phyloP scores from a whole-genome alignment of 768 basidiomycete genomes.

The Xanthoconium purpureum region DNA sequence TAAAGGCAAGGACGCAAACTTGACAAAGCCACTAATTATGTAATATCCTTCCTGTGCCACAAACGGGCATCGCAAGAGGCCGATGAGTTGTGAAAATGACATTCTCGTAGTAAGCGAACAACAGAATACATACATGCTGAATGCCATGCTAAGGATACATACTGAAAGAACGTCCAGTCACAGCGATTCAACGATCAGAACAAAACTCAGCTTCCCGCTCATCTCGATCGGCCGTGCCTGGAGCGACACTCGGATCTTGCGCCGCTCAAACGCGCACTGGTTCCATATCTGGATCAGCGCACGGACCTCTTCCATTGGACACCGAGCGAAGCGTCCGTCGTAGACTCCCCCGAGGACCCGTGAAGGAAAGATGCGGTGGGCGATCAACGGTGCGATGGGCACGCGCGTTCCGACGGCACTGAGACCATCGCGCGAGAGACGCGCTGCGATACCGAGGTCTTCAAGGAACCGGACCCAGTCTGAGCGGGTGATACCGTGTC shows the following conservation, averaged over 20 bases:
- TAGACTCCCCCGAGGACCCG: conserved; percentile 17
- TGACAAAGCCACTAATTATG: no score
- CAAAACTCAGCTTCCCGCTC: conserved; percentile 4
- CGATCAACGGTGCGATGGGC: conserved; percentile 12
- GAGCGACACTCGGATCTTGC: conserved; percentile 25
- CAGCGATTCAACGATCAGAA: conserved; percentile 28
- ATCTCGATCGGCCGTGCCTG: conserved; percentile 1
- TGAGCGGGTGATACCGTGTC: conserved; percentile 25
- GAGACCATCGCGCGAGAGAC: conserved; percentile 22
- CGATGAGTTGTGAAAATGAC: neutral
- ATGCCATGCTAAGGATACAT: no score
- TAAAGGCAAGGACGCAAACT: no score
- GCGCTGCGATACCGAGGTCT: conserved; percentile 28
- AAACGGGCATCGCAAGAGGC: no score
- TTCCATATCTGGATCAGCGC: conserved; percentile 31
- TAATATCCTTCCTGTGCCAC: no score
- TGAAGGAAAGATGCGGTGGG: conserved; percentile 17
- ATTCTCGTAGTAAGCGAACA: conserved; percentile 2
- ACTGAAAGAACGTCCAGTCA: conserved; percentile 1
- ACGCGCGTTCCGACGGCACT: conserved; percentile 23
- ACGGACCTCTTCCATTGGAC: conserved; percentile 19
- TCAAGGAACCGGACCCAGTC: conserved; percentile 33
- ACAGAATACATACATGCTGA: conserved; percentile 1
- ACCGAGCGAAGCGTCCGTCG: conserved; percentile 19
- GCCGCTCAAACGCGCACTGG: conserved; percentile 32